Evolutionary conservation across 768 basidiomycete species (phyloP), one percentile per base, ranked within the genome.

Genomic region (Suillus subalutaceus): DNA sequence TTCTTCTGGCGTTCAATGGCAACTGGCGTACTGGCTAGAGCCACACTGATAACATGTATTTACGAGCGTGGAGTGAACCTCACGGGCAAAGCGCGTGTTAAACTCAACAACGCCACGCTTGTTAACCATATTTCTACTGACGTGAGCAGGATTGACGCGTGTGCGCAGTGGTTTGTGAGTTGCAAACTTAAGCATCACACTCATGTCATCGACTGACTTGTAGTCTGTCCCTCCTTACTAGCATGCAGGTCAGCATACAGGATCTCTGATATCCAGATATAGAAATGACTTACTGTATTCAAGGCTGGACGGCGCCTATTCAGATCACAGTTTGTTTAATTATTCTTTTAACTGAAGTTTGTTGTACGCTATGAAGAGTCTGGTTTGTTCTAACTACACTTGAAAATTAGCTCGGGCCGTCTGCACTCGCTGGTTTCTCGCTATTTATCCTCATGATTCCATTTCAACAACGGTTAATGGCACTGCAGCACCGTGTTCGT

Each of bases 141-240:
- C 79, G 87, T 90, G 67, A 86, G 85, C 72, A 80, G 86, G 52
- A 79, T 88, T 55, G 86, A 88, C 69, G 79, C 82, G 9, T 85
- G 86, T 70, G 86, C 88, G 2, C 90, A 90, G 75, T 92, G 89
- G 89, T 90, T 90, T 81, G 86, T 87, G 71, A 84, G 86, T 84
- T 65, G 41, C 43, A 62, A 40, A 26, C 26, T 30, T 9, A 9
- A 58, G 18, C 10, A 60, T 9, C 4, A 9, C 40, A 26, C 20
- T 12, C 10, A 18, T 35, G 23, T 20, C 5, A 30, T 26, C 26
- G 41, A 32, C 53, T 55, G 9, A 55, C 35, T 35, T 35, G 35
- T 53, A 18, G 9, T 9, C 16, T 30, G 52, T 53, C 41, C 18
- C 40, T 60, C 40, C 10, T 26, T 7, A 30, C 13, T 71, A 84